Base-by-base conservation (phyloP, 1,139 yeast genomes). In the Kodamaea plutei region DNA sequence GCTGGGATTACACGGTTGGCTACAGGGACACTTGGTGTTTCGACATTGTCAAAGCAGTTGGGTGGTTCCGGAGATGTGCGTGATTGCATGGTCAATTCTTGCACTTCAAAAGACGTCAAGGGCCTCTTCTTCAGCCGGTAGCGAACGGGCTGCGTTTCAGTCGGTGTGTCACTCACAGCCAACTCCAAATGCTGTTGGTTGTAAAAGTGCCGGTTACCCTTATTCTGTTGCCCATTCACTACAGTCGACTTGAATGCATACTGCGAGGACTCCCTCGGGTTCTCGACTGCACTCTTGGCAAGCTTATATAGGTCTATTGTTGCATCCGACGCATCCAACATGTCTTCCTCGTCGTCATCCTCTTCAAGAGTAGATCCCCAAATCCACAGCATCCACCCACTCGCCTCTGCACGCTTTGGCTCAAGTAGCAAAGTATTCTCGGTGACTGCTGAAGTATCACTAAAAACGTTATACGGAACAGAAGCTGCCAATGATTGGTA, bases 101-200 rank as follows among this genome's bases (percentile, higher is more conserved):
- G 65, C n/a, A 52, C 42, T 44, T 65, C 70, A 27, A 57, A 57
- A 2, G 66, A 63, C 2, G 58, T 50, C 1, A 56, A 33, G 0
- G 72, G 71, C 10, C 57, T 49, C 38, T 57, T 65, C 30, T 51
- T 56, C 22, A 55, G 48, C 25, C 56, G 53, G 38, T 56, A 61
- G 29, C 43, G 49, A 0, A 70, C 69, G 2, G 78, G 77, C 8
- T 45, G 52, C 0, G 44, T 29, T 38, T 66, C 69, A 1, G 74
- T 58, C 10, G 48, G 41, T 1, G 76, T 69, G 4, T 60, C 66
- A 21, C 54, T 41, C 0, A 71, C 76, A 0, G 73, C 61, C 23
- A 70, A 40, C 31, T 64, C 69, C 18, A 50, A 41, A 4, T 32
- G 36, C 26, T 34, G 34, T 13, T 35, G 37, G 12, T 38, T 31